Evolutionary conservation across 179 eudicot species (phyloP).

Genomic region (Beta lomatogona): DNA sequence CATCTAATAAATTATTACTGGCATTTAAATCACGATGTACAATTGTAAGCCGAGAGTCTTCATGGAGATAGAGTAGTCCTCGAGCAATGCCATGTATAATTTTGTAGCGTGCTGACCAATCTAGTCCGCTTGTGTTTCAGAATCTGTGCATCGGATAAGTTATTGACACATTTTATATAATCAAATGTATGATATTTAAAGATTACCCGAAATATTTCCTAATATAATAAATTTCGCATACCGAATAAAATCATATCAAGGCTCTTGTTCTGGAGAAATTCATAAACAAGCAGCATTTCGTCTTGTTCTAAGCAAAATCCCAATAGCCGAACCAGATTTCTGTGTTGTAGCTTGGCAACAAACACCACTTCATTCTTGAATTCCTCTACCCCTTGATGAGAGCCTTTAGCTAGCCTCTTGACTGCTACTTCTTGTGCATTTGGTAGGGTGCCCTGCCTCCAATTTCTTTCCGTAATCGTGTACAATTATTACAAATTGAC

Average conservation of each 20-base stretch:
- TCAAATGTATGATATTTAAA: not conserved
- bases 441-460: not conserved
- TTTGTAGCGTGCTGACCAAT: not conserved
- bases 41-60: not conserved
- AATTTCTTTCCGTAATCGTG: not conserved
- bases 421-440: slow-evolving; percentile 1
- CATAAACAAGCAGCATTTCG: slow-evolving; percentile 2
- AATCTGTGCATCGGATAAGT: not conserved
- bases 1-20: not conserved
- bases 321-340: not conserved
- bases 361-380: slow-evolving; percentile 5
- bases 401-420: not conserved
- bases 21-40: not conserved
- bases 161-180: no score
- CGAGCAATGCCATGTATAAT: not conserved
- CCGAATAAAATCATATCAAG: slow-evolving; percentile 5
- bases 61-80: not conserved
- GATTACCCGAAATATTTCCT: no score
- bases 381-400: not conserved
- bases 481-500: not conserved
- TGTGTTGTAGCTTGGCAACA: not conserved
- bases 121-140: not conserved
- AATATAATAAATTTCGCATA: not conserved
- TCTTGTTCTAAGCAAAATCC: not conserved
- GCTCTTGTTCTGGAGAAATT: not conserved